A percentile compares a stretch with the other conserved stretches of the same genome.
Conservation (phyloP, 495 filamentous ascomycete species). For the Penicillium crystallinum region DNA sequence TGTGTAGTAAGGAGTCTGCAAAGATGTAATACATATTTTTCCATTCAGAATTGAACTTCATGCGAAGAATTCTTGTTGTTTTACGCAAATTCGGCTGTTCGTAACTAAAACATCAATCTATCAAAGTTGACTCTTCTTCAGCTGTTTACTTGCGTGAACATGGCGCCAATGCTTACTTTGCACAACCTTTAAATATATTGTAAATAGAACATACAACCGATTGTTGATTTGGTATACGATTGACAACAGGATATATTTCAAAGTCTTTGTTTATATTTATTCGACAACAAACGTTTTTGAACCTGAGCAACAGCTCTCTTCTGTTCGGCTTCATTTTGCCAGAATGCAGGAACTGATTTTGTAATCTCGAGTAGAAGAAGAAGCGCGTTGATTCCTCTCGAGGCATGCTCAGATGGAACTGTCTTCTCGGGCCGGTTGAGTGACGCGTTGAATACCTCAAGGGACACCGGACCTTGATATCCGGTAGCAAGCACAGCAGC, state of each 20-base stretch:
- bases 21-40: too few species aligned
- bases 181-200: too few species aligned
- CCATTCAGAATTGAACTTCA: too few species aligned
- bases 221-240: too few species aligned
- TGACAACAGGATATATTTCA: too few species aligned
- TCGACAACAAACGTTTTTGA: not conserved
- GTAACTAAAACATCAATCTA: too few species aligned
- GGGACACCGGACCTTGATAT: constrained; percentile 54
- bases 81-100: too few species aligned
- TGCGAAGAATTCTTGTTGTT: too few species aligned
- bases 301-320: constrained; percentile 6
- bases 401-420: constrained; percentile 20
- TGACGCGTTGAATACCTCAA: constrained; percentile 56
- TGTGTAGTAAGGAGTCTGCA: not conserved
- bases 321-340: constrained; percentile 7
- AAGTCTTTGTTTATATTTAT: not conserved
- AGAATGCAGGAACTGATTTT: constrained; percentile 18
- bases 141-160: too few species aligned
- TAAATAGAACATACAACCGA: too few species aligned
- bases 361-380: constrained; percentile 10
- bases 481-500: constrained; percentile 58
- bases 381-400: constrained; percentile 19
- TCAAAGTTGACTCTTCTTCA: too few species aligned
- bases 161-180: too few species aligned
- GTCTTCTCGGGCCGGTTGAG: constrained; percentile 15